Percentiles rank a stretch among this genome's conserved stretches.
These are phyloP conservation scores for Stemphylium lycopersici DNA, from an alignment of 2,329 filamentous ascomycete species.

Conservation along the genomic window DNA sequence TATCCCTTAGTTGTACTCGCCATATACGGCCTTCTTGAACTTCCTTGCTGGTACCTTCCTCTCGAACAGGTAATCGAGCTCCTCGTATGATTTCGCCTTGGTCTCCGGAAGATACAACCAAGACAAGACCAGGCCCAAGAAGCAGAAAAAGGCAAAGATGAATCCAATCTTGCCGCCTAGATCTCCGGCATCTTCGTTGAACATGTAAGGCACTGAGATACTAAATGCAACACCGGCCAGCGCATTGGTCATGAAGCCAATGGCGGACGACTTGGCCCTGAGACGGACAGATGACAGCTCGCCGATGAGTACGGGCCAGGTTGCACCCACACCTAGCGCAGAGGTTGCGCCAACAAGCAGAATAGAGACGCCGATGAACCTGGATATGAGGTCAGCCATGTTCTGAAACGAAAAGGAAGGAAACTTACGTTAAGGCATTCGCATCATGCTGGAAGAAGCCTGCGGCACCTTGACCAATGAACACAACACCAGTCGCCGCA, in stretches of 20 bases:
- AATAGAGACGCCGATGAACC: too few species aligned
- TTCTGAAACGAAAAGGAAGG: too few species aligned
- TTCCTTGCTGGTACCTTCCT: neutral
- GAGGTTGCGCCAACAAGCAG: too few species aligned
- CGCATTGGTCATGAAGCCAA: neutral
- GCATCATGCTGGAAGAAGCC: too few species aligned
- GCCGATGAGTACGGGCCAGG: neutral
- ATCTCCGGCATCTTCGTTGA: slow-evolving; percentile 51
- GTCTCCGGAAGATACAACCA: slow-evolving; percentile 51
- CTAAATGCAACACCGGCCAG: slow-evolving; percentile 27
- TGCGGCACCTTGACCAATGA: too few species aligned
- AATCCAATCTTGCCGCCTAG: slow-evolving; percentile 51
- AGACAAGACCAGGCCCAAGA: slow-evolving; percentile 45
- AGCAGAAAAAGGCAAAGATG: slow-evolving; percentile 48
- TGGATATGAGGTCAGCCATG: too few species aligned
- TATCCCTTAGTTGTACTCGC: too few species aligned
- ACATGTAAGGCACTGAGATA: slow-evolving; percentile 41
- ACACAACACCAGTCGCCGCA: too few species aligned
- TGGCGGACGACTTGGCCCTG: neutral
- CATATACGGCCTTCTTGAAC: too few species aligned
- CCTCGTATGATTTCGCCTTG: slow-evolving; percentile 50
- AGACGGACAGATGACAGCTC: neutral
- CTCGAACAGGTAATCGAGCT: slow-evolving; percentile 42
- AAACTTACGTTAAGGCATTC: too few species aligned
- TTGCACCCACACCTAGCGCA: neutral